Percentiles rank a stretch among this genome's conserved stretches.
phyloP scores from a whole-genome alignment of 306 rosid species.

The Cucumis melo region DNA sequence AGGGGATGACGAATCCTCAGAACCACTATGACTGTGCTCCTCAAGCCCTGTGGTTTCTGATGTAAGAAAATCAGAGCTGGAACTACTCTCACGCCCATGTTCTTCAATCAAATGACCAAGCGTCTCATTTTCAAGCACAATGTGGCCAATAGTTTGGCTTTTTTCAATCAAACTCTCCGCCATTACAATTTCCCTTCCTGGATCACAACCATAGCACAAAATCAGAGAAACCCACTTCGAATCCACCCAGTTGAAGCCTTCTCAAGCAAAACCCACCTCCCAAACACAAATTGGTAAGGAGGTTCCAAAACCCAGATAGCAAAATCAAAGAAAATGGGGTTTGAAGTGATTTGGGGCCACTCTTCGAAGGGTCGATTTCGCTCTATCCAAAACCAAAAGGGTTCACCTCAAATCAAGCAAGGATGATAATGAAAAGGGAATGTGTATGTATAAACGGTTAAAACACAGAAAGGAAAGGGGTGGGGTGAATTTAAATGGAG shows the following conservation, averaged over 20 bases:
- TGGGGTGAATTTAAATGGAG: conserved; percentile 7
- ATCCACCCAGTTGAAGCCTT: conserved; percentile 33
- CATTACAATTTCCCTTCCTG: conserved; percentile 19
- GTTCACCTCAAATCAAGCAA: conserved; percentile 27
- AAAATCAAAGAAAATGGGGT: conserved; percentile 27
- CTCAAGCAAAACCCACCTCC: conserved; percentile 36
- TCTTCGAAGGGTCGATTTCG: conserved; percentile 33
- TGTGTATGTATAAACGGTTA: neutral
- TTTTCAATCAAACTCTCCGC: conserved; percentile 24
- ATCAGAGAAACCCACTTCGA: conserved; percentile 36
- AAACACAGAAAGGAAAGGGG: neutral
- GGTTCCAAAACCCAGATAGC: conserved; percentile 45
- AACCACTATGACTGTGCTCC: conserved; percentile 65
- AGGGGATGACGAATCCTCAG: conserved; percentile 59
- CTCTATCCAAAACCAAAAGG: conserved; percentile 66
- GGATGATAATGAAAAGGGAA: conserved; percentile 28
- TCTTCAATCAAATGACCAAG: conserved; percentile 38
- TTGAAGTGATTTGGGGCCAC: conserved; percentile 16
- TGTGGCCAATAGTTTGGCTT: conserved; percentile 8
- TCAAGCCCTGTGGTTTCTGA: conserved; percentile 70
- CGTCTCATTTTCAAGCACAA: conserved; percentile 24
- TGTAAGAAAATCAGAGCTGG: conserved; percentile 56
- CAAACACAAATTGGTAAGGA: conserved; percentile 24
- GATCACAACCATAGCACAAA: conserved; percentile 28
- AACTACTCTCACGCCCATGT: conserved; percentile 60